Evolutionary conservation across 2,329 filamentous ascomycete genomes (phyloP), one percentile per base, ranked within the genome.

Genomic region (Ascosphaera apis): DNA sequence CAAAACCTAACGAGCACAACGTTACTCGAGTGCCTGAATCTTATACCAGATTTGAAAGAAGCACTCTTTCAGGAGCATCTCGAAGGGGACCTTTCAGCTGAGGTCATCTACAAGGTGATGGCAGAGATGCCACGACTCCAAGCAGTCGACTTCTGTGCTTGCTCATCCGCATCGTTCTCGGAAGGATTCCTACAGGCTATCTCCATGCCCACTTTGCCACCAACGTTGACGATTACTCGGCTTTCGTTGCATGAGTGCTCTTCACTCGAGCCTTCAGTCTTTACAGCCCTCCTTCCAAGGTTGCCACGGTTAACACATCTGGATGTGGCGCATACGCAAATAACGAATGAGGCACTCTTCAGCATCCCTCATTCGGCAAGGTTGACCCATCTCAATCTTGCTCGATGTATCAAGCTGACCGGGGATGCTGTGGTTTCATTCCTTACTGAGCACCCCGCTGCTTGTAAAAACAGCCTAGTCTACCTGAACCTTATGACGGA

Each of bases 41-140:
- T 83, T 41, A 73, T 76, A 3, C 76, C 78, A 2, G 72, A 76
- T 46, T 60, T 88, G 21, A 72, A 74, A 47, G 80, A 86, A 55
- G 81, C 83, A 48, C 60, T 86, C 35, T 70, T 72, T 13, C 79
- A 84, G 56, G 80, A 88, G 54, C 77, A 86, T 45, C 62, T 88
- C 36, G 78, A 84, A 49, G 71, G 75, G 35, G 80, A 88, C 45
- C 60, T 86, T 33, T 67, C 72, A 45, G 60, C 61, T n/a, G 60
- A 66, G 12, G 74, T 86, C 13, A 54, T 86, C 31, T 61, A 63
- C 41, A 82, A 79, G 53, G 58, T 88, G 31, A 71, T 86, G 47
- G 69, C 69, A 41, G 69, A 65, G 7, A 61, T 82, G 40, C 68
- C 72, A 1, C 56, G 58, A 31, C 56, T 88, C 36, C 62, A 66